Evolutionary conservation across 306 rosid genomes (phyloP).

Genomic region (Gynostemma pentaphyllum): DNA sequence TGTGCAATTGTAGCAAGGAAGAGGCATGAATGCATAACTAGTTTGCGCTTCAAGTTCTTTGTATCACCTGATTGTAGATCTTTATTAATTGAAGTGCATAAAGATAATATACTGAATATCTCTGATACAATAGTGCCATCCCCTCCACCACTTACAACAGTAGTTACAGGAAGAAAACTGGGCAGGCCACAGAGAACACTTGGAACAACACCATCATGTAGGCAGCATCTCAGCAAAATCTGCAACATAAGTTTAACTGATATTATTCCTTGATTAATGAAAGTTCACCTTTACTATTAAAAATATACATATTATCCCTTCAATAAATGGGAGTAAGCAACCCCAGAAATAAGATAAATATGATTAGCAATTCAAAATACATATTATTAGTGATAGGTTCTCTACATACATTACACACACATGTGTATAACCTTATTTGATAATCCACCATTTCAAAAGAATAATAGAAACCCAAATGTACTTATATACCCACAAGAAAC

Average conservation of each 20-base stretch:
- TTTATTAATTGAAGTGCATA: conserved; percentile 52
- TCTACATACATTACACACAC: no score
- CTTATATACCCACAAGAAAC: neutral
- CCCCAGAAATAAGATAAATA: neutral
- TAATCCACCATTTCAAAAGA: neutral
- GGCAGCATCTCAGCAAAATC: conserved; percentile 78
- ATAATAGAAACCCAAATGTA: neutral
- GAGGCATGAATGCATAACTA: conserved; percentile 60
- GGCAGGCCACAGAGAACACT: conserved; percentile 87
- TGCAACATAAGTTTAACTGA: conserved; percentile 26
- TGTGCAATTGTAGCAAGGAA: conserved; percentile 68
- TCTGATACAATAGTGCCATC: conserved; percentile 84
- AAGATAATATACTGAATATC: conserved; percentile 54
- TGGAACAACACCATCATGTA: conserved; percentile 52
- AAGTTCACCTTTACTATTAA: no score
- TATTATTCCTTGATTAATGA: no score
- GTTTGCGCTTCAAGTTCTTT: conserved; percentile 41
- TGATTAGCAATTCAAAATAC: no score
- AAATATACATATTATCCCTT: no score
- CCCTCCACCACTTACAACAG: conserved; percentile 92
- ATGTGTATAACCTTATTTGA: no score
- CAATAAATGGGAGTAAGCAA: neutral
- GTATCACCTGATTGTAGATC: conserved; percentile 50
- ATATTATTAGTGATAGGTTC: no score
- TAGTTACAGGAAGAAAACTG: conserved; percentile 71